Evolutionary conservation across 108 stramenopile species (phyloP).

Genomic region (Skeletonema costatum): DNA sequence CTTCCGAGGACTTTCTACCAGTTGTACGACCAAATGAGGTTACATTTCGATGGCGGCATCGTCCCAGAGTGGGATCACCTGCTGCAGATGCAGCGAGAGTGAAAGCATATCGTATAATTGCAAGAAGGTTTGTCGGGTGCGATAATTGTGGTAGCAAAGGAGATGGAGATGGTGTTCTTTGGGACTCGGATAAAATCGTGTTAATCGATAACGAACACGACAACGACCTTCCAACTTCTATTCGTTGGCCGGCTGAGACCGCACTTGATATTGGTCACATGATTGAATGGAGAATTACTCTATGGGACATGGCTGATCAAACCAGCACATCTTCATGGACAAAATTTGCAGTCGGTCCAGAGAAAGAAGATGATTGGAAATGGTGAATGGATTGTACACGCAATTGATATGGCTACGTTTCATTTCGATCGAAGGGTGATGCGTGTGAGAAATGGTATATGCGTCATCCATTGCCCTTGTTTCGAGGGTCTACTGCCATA

Average conservation of each 20-base stretch:
- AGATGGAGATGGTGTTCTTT: neutral
- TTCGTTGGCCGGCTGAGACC: too few species aligned
- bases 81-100: slow-evolving; percentile 15
- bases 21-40: slow-evolving; percentile 11
- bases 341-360: slow-evolving; percentile 36
- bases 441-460: slow-evolving; percentile 29
- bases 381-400: slow-evolving; percentile 40
- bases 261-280: slow-evolving; percentile 14
- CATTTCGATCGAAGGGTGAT: neutral
- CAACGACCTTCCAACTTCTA: too few species aligned
- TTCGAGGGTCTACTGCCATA: slow-evolving; percentile 16
- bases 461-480: slow-evolving; percentile 26
- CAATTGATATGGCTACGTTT: slow-evolving; percentile 31
- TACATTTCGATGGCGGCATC: slow-evolving; percentile 37
- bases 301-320: slow-evolving; percentile 1
- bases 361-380: slow-evolving; percentile 25
- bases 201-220: slow-evolving; percentile 16
- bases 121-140: neutral
- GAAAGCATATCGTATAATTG: slow-evolving; percentile 23
- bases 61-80: slow-evolving; percentile 15
- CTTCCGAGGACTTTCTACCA: slow-evolving; percentile 36
- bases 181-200: neutral
- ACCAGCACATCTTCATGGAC: slow-evolving; percentile 8
- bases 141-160: too few species aligned
- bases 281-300: slow-evolving; percentile 14